Evolutionary conservation across 148 eudicot species (phyloP), one percentile per base, ranked within the genome.

Genomic region (Selenicereus undatus): DNA sequence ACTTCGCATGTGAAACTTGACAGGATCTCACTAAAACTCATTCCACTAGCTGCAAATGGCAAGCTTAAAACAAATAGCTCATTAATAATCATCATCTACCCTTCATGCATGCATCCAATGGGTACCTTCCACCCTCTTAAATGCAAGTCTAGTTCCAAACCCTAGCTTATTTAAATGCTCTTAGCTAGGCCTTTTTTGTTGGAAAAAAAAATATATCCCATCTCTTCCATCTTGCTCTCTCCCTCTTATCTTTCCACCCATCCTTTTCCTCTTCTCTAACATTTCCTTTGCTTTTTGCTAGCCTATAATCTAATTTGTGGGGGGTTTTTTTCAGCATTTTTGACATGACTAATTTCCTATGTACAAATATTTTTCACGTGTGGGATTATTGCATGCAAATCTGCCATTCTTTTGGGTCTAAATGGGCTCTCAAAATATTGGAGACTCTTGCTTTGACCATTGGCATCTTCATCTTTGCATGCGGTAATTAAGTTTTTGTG

Each of bases 381-480:
- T 80, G 85, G 86, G 74, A 75, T 8, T 10, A 62, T 75, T 78
- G 60, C 52, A 51, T 78, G 42, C 81, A 75, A 76, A 36, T 78
- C 24, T 70, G 78, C 32, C 78, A 65, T 78, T 84, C 68, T 62
- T 21, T 56, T 66, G 82, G 83, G 9, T 60, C 81, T 82, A 58
- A 81, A 14, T 74, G 86, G 32, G 81, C 22, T 78, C 77, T 78
- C 75, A 82, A 51, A 42, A 73, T 64, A 51, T 79, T 91, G 75
- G 80, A 85, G 87, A 83, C 74, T 73, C 32, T 78, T 79, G 76
- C 76, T 74, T 69, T 86, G 52, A 89, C 88, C 36, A 42, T 83
- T 16, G 78, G 83, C 68, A 89, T 88, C 65, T 85, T 88, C 83
- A 80, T 84, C 78, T 81, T 89, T 71, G 90, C 95, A 75, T 58